These are phyloP conservation scores for Medicago arabica DNA, from an alignment of 306 rosid genomes.

Conservation along the genomic window DNA sequence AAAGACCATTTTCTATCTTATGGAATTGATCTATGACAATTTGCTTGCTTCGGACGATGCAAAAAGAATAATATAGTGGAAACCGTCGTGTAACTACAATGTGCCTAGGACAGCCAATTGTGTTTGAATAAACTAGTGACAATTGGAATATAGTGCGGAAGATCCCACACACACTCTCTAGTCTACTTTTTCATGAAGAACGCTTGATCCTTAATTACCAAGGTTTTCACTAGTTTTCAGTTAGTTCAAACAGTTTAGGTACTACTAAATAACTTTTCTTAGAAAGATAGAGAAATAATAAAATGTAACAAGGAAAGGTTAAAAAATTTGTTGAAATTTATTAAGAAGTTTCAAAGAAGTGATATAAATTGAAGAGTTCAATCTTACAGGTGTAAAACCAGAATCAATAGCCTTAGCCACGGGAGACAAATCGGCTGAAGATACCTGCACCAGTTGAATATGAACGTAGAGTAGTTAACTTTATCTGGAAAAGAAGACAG, in stretches of 20 bases:
- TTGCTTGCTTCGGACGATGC: not conserved
- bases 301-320: slow-evolving; percentile 4
- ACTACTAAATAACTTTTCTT: not conserved
- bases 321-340: not conserved
- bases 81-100: not conserved
- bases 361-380: slow-evolving; percentile 29
- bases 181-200: not conserved
- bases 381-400: slow-evolving; percentile 87
- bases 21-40: slow-evolving; percentile 2
- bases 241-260: not conserved
- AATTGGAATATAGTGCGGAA: not conserved
- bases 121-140: not conserved
- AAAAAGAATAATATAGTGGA: no score
- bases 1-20: slow-evolving; percentile 5
- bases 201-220: not conserved
- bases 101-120: not conserved
- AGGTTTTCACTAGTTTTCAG: not conserved
- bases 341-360: slow-evolving; percentile 26
- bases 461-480: slow-evolving; percentile 34
- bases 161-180: not conserved
- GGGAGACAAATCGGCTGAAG: slow-evolving; percentile 68
- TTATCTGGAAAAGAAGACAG: slow-evolving; percentile 33
- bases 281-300: not conserved
- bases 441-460: slow-evolving; percentile 58
- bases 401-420: slow-evolving; percentile 74